These are phyloP conservation scores for Hypocrella siamensis DNA, from an alignment of 2,329 filamentous ascomycete genomes.

Conservation along the genomic window DNA sequence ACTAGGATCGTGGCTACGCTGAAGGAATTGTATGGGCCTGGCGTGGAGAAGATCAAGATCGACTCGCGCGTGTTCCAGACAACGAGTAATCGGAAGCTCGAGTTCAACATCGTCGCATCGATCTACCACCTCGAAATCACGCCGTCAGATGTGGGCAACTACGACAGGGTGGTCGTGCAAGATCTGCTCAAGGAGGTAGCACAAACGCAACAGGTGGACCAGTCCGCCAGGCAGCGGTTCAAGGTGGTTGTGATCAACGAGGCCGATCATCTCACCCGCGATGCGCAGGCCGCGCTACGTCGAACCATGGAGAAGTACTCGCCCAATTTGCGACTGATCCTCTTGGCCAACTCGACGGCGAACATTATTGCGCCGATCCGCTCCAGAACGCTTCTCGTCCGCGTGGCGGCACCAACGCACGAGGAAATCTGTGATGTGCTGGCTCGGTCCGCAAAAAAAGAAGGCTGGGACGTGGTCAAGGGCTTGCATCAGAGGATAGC, in stretches of 20 bases:
- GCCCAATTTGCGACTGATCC: constrained; percentile 78
- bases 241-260: constrained; percentile 99
- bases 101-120: constrained; percentile 97
- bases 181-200: constrained; percentile 95
- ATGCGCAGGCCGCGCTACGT: constrained; percentile 87
- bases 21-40: constrained; percentile 86
- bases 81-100: constrained; percentile 86
- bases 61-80: constrained; percentile 95
- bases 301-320: constrained; percentile 99
- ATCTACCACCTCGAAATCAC: constrained; percentile 98
- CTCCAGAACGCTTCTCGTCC: constrained; percentile 76
- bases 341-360: constrained; percentile 88
- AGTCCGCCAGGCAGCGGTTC: constrained; percentile 78
- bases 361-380: constrained; percentile 99
- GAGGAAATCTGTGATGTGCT: constrained; percentile 71
- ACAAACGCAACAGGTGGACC: constrained; percentile 97
- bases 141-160: constrained; percentile 88
- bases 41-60: constrained; percentile 99
- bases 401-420: constrained; percentile 79
- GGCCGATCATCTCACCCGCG: constrained; percentile 82
- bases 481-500: constrained; percentile 75
- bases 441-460: constrained; percentile 54
- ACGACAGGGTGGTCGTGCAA: constrained; percentile 90
- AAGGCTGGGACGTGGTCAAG: constrained; percentile 65
- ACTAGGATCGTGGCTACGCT: constrained; percentile 90